Percentiles rank a stretch among this genome's conserved stretches.
Conservation (phyloP, 768 basidiomycete genomes). For the Termitomyces sp. region DNA sequence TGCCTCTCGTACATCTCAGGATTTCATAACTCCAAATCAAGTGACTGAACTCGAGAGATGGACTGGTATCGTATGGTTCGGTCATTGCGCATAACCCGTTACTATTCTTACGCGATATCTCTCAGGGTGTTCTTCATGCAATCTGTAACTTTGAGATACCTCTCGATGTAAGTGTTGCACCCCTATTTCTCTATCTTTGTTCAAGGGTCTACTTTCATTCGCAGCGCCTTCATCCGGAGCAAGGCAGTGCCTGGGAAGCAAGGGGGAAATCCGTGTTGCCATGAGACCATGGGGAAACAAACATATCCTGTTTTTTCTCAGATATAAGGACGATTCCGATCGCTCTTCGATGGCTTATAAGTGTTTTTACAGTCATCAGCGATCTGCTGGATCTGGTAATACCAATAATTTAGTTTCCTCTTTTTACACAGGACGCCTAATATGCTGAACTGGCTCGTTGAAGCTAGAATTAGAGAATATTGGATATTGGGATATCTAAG, state of each 20-base stretch:
- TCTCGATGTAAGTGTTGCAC: constrained; percentile 39
- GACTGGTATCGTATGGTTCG: constrained; percentile 42
- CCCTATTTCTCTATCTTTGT: constrained; percentile 7
- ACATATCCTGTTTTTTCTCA: background rate
- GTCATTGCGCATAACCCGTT: background rate
- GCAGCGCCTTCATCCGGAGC: constrained; percentile 50
- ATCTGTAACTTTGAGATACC: constrained; percentile 45
- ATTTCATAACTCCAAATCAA: constrained; percentile 70
- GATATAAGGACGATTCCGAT: background rate
- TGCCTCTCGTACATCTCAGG: constrained; percentile 66
- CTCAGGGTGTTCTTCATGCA: constrained; percentile 53
- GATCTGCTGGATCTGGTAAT: background rate
- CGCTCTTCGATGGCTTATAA: background rate
- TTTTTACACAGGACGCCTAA: background rate
- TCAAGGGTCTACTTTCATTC: background rate
- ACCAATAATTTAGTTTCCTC: background rate
- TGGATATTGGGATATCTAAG: background rate
- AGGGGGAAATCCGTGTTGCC: background rate
- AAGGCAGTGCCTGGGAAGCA: constrained; percentile 55
- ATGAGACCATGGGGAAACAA: background rate
- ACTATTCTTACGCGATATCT: constrained; percentile 6
- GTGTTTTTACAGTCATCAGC: background rate
- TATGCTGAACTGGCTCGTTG: background rate
- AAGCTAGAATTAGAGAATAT: background rate
- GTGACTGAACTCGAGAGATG: constrained; percentile 59